Base-by-base conservation (phyloP, 257 asterid genomes). In the Galeopsis tetrahit region DNA sequence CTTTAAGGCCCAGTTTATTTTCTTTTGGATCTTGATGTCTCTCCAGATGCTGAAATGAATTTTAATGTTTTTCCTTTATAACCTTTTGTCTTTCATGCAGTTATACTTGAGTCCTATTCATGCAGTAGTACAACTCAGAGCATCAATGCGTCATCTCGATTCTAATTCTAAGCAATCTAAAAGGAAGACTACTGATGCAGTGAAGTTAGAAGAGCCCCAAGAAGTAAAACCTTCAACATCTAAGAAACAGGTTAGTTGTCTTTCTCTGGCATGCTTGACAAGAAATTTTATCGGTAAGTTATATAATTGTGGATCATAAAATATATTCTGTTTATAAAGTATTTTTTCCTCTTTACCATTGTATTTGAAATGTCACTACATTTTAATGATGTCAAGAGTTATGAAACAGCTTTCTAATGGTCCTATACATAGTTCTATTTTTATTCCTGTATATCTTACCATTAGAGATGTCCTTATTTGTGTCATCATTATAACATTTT, bases 41-140 rank as follows among this genome's bases (percentile, higher is more conserved):
- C 52, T 34, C n/a, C 28, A 21, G 28, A 21, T 21, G 63, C 52
- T 53, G 65, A 53, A 52, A 49, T 68, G 69, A 76, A 43, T 57
- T 67, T 10, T 9, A 11, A 42, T 70, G 31, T 56, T 42, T 56
- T 70, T 40, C 69, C 65, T 40, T 69, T 67, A 39, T 52, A 39
- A 3, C 52, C n/a, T 69, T 72, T 60, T 36, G 32, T 82, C 71
- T 81, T 69, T 79, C 66, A 56, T 86, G 92, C 93, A 94, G 99
- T 81, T 94, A 70, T 88, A 88, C 90, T 83, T 91, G 86, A 87
- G 79, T 75, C 97, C 93, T 72, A 53, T 94, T 79, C 90, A 91
- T 75, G 84, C 96, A 75, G 85, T 87, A 64, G 87, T 88, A 55
- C 99, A 94, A 82, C 95, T 94, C 57, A 93, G 97, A 73, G 90